These are phyloP conservation scores for Xanthoconium separans DNA, from an alignment of 1,284 basidiomycete species.

Conservation along the genomic window DNA sequence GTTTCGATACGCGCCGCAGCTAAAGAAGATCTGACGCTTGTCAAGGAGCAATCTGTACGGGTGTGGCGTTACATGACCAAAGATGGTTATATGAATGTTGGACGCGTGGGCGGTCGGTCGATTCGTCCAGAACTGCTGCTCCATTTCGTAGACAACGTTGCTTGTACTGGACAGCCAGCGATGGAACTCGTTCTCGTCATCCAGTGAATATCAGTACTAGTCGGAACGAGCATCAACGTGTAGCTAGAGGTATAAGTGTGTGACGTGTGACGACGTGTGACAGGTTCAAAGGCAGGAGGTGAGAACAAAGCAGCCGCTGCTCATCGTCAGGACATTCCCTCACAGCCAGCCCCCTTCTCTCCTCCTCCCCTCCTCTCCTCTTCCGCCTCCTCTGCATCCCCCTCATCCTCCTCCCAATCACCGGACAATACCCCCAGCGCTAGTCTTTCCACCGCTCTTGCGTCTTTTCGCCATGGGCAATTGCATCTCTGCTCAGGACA, in stretches of 20 bases:
- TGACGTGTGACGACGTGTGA: conserved; percentile 26
- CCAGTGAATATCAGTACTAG: too few species aligned
- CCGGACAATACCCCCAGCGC: neutral
- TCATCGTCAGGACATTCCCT: conserved; percentile 21
- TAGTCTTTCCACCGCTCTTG: neutral
- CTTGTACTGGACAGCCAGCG: too few species aligned
- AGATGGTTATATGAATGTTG: conserved; percentile 5
- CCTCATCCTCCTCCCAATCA: neutral
- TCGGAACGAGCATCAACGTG: too few species aligned
- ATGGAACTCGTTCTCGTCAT: too few species aligned
- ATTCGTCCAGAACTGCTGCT: neutral
- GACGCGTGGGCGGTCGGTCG: neutral
- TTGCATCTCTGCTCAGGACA: conserved; percentile 60
- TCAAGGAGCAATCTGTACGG: too few species aligned
- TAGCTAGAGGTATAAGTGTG: neutral
- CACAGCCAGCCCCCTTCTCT: neutral
- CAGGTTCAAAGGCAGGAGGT: conserved; percentile 13
- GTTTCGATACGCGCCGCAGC: too few species aligned
- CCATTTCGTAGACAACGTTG: neutral
- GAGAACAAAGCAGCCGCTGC: conserved; percentile 29
- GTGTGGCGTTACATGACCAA: conserved; percentile 3
- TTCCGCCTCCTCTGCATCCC: neutral
- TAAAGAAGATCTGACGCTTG: too few species aligned
- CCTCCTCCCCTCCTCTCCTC: neutral
- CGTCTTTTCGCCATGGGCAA: conserved; percentile 52